Evolutionary conservation across 2,329 filamentous ascomycete species (phyloP), one percentile per base, ranked within the genome.

Genomic region (Xylariaceae sp.): DNA sequence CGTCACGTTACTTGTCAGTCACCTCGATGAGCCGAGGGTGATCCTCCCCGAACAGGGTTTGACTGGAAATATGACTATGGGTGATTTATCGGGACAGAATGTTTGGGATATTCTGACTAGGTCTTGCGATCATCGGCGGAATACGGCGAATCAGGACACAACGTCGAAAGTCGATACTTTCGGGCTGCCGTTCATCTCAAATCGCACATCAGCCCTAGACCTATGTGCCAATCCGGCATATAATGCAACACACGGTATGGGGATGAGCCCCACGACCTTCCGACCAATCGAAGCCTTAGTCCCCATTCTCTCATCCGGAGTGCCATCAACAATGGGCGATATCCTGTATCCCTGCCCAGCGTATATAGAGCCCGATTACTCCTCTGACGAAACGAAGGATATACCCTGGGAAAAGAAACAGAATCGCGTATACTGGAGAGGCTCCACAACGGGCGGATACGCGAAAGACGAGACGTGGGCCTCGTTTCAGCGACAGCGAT

Each of bases 361-460:
- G 1, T 81, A 81, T 51, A 57, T 70, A n/a, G 66, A 71, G 50
- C 14, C 62, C 2, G 64, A 71, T 39, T 71, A 75, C 30, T 52
- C 57, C 5, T 81, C 81, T 55, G 60, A 71, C 2, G 58, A 63
- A 0, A 30, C 51, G 0, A 42, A 66, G 2, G 79, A 81, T 49
- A 36, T 71, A 0, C 58, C 64, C 0, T 83, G 78, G 78, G 61
- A 73, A 0, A 42, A 66, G 6, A 84, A 83, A 56, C 55, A 55
- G 1, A 72, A 75, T 33, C 73, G 71, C 2, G 58, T 82, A 0
- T 83, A 82, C 59, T 83, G 80, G 81, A 72, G 74, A 0, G 80
- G 80, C 0, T 78, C 75, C 0, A 80, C 71, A 0, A 81, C 79
- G 0, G 80, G 79, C 2, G 77, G 71, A 0, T 72, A 66, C 36